These are phyloP conservation scores for Lophiotrema nucula DNA, from an alignment of 495 filamentous ascomycete species.

Conservation along the genomic window DNA sequence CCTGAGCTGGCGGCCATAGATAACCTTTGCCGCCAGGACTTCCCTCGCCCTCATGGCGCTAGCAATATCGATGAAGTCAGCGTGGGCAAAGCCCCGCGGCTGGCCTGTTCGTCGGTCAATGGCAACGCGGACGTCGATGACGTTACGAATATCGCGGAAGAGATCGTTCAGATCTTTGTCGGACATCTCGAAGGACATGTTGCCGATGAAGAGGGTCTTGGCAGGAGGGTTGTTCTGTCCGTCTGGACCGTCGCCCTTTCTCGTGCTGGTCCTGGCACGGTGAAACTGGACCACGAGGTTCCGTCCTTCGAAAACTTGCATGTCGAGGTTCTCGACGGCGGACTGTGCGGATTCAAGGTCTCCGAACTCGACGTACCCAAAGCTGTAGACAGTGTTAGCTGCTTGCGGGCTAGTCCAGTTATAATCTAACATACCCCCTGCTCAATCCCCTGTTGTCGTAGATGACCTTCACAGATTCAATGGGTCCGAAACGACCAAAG, in stretches of 20 bases:
- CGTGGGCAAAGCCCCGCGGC: constrained; percentile 86
- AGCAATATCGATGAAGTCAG: constrained; percentile 70
- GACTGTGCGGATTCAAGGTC: constrained; percentile 52
- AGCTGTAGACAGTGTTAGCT: constrained; percentile 53
- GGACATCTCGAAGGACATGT: constrained; percentile 84
- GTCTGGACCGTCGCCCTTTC: not conserved
- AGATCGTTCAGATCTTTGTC: constrained; percentile 83
- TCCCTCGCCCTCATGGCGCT: constrained; percentile 60
- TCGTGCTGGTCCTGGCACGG: not conserved
- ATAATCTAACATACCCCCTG: constrained; percentile 68
- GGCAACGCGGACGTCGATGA: constrained; percentile 81
- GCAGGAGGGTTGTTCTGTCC: constrained; percentile 48
- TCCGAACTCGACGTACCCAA: constrained; percentile 72
- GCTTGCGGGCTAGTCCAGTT: not conserved
- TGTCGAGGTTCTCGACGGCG: constrained; percentile 65
- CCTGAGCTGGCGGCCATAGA: constrained; percentile 65
- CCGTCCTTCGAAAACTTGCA: constrained; percentile 77
- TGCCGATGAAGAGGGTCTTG: constrained; percentile 79
- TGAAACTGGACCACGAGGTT: constrained; percentile 62
- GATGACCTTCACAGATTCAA: constrained; percentile 56
- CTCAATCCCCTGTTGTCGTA: constrained; percentile 73
- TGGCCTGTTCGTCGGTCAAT: constrained; percentile 86
- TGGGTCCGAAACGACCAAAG: constrained; percentile 38
- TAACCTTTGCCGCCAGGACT: constrained; percentile 53
- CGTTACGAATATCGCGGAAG: constrained; percentile 68